Evolutionary conservation across 2,329 filamentous ascomycete species (phyloP), one percentile per base, ranked within the genome.

Genomic region (Fusarium liriodendri): DNA sequence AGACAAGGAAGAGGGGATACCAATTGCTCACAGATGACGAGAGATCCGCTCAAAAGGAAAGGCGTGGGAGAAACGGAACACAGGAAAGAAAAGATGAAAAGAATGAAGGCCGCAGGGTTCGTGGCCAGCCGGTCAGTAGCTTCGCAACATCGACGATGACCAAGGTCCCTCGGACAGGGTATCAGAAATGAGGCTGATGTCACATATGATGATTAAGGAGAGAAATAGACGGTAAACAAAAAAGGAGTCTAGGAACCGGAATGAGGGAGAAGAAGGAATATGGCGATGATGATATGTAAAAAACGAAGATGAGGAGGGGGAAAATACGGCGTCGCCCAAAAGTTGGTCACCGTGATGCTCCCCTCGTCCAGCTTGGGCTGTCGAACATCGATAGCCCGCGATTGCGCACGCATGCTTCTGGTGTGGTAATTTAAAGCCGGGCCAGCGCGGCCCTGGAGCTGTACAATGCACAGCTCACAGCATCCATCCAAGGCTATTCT

Each of bases 351-450:
- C 73, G 59, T 64, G 65, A 75, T 69, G 68, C 59, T 72, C 37
- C 52, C 55, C 55, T 59, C 55, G 35, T 40, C 55, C 33, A 59
- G 27, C 57, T 71, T 66, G 68, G 71, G 70, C 67, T 74, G 61
- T 71, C 35, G 25, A 55, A n/a, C 60, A 64, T 70, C 45, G 62
- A 73, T 70, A 59, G 66, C 47, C 47, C 47, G 11, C 47, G 66
- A 72, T 73, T 72, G 69, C 61, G 69, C 64, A 32, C 61, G 69
- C 64, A 32, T 60, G 59, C 59, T 35, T 71, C 63, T 73, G 62
- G 69, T 27, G 50, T 72, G 29, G 64, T 72, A 74, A 74, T 75
- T 57, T 73, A 71, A 66, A 66, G 72, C 69, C 72, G 59, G 74
- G 69, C 62, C 65, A 72, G 72, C 52, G 45, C 62, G 68, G 64